phyloP scores from a whole-genome alignment of 768 basidiomycete genomes.

The Suillus fuscotomentosus region DNA sequence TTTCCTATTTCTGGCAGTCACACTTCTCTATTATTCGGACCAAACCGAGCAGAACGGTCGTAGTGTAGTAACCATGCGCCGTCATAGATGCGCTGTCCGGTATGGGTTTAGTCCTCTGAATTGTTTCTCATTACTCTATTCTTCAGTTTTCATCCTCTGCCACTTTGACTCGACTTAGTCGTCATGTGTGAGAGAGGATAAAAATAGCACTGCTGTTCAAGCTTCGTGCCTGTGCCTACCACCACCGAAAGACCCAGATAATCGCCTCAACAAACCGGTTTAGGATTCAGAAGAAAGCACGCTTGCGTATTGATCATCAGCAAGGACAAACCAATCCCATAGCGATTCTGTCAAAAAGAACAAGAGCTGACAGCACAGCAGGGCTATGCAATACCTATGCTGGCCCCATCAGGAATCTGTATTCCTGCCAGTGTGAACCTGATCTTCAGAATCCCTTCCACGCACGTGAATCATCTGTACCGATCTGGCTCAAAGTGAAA shows the following conservation, averaged over 20 bases:
- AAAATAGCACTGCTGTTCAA: not conserved
- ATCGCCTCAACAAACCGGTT: not conserved
- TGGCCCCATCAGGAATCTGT: not conserved
- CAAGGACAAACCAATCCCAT: not conserved
- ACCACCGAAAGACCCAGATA: not conserved
- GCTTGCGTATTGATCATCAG: not conserved
- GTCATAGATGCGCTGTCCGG: not conserved
- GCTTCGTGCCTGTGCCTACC: not conserved
- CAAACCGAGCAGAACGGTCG: not conserved
- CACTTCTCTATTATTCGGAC: not conserved
- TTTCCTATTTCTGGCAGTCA: slow-evolving; percentile 24
- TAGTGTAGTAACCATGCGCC: not conserved
- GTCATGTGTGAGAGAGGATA: not conserved
- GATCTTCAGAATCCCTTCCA: slow-evolving; percentile 2
- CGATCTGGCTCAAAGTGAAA: not conserved
- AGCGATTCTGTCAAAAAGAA: not conserved
- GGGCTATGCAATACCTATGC: not conserved
- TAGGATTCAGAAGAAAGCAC: not conserved
- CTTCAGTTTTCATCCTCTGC: too few species aligned
- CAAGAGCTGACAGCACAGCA: not conserved
- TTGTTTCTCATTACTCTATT: too few species aligned
- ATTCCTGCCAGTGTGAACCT: not conserved
- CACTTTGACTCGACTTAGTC: too few species aligned
- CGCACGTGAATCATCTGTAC: not conserved
- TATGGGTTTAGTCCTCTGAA: too few species aligned